These are phyloP conservation scores for Blastobotrys arbuscula DNA, from an alignment of 1,139 yeast species.

Conservation along the genomic window DNA sequence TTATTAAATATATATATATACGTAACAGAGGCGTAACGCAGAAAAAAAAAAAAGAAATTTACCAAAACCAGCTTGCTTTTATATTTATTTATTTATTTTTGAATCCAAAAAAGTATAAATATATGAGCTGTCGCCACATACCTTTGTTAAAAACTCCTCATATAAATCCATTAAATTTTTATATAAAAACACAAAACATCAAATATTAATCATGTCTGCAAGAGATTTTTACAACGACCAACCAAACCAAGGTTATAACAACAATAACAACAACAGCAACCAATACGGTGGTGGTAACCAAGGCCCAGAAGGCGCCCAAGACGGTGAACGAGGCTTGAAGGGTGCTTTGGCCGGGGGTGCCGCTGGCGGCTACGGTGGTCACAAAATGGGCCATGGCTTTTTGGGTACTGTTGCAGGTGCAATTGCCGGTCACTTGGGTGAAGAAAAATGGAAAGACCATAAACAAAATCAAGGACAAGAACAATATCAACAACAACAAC, in stretches of 20 bases:
- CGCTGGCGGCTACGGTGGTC: conserved; percentile 48
- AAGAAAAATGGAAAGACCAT: conserved; percentile 37
- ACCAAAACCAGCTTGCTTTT: no score
- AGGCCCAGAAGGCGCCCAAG: conserved; percentile 27
- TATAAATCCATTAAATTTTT: not conserved
- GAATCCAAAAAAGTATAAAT: conserved; percentile 7
- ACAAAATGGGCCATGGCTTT: conserved; percentile 41
- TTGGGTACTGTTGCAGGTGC: conserved; percentile 57
- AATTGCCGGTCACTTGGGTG: conserved; percentile 50
- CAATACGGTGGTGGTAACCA: conserved; percentile 15
- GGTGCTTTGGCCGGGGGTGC: conserved; percentile 55
- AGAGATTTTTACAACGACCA: conserved; percentile 15
- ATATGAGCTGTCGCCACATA: not conserved
- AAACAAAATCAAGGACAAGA: conserved; percentile 20
- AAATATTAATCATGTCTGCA: conserved; percentile 17
- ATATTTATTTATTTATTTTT: no score
- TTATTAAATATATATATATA: no score
- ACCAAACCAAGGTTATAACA: conserved; percentile 3
- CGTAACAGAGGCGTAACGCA: no score
- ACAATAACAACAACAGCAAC: conserved; percentile 8
- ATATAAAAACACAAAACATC: not conserved
- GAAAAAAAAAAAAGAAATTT: no score
- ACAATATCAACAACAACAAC: conserved; percentile 24
- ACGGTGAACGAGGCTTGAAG: conserved; percentile 53
- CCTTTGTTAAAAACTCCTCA: no score